Conservation (phyloP, 2,329 filamentous ascomycete genomes). For the Shiraia sp. region DNA sequence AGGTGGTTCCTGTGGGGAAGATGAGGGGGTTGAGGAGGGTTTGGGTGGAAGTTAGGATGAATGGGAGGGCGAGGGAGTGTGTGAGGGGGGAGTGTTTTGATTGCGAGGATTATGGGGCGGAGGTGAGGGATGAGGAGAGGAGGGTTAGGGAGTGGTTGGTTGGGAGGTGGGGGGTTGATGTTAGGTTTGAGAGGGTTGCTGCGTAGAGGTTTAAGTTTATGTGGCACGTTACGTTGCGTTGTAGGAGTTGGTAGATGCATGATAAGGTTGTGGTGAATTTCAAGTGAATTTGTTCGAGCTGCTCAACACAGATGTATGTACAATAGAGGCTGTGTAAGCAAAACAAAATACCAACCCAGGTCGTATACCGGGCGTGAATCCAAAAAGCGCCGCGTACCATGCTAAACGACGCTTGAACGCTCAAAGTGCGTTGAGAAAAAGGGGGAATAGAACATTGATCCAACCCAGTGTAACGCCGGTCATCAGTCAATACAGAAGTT, state of each 20-base stretch:
- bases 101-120: neutral
- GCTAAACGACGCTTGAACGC: conserved; percentile 7
- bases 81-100: neutral
- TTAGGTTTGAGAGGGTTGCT: too few relatives aligned
- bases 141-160: neutral
- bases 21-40: conserved; percentile 1
- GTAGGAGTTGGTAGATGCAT: neutral
- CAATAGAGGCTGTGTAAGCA: neutral
- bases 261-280: neutral
- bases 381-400: conserved; percentile 6
- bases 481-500: conserved; percentile 6
- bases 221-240: too few relatives aligned
- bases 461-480: neutral
- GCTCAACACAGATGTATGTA: conserved; percentile 8
- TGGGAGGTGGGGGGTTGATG: too few relatives aligned
- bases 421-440: conserved; percentile 1
- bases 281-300: neutral
- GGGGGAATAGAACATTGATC: conserved; percentile 6
- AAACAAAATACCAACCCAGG: neutral
- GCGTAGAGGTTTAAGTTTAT: too few relatives aligned
- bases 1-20: neutral
- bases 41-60: neutral
- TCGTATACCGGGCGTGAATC: neutral
- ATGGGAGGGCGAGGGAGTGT: neutral
- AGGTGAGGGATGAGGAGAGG: neutral